These are phyloP conservation scores for Aspergillus proliferans DNA, from an alignment of 2,329 filamentous ascomycete species.

Conservation along the genomic window DNA sequence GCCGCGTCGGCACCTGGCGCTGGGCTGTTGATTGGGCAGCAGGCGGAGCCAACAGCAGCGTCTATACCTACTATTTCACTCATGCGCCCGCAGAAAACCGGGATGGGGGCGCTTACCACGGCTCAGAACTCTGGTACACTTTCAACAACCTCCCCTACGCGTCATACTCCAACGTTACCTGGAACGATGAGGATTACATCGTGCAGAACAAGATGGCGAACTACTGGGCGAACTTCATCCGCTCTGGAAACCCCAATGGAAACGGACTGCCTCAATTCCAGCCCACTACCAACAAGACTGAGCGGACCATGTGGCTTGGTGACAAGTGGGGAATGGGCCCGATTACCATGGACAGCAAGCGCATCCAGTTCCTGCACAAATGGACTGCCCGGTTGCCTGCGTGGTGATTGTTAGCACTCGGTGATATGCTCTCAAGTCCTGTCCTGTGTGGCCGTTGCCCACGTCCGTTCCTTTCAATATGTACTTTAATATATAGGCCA, in stretches of 20 bases:
- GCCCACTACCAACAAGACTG: neutral
- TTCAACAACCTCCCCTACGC: conserved; percentile 22
- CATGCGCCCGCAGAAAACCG: conserved; percentile 16
- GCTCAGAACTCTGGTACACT: conserved; percentile 26
- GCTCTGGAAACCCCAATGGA: conserved; percentile 27
- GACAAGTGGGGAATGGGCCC: neutral
- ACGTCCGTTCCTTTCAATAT: too few species aligned
- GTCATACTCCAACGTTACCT: neutral
- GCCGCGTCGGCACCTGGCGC: too few species aligned
- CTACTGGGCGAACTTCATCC: conserved; percentile 28
- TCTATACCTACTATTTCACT: too few species aligned
- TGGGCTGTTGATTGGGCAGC: too few species aligned
- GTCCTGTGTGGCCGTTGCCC: too few species aligned
- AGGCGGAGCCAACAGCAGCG: too few species aligned
- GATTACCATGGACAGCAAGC: neutral
- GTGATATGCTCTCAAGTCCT: too few species aligned
- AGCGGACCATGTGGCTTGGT: neutral
- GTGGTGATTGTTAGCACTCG: neutral
- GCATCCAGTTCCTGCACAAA: neutral
- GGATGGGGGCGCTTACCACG: conserved; percentile 21
- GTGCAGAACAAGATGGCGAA: conserved; percentile 19
- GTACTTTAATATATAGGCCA: too few species aligned
- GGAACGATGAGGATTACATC: conserved; percentile 16
- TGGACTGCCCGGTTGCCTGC: neutral
- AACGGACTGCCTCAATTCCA: neutral